Evolutionary conservation across 768 basidiomycete genomes (phyloP).

Genomic region (Symmetrospora coprosmae): DNA sequence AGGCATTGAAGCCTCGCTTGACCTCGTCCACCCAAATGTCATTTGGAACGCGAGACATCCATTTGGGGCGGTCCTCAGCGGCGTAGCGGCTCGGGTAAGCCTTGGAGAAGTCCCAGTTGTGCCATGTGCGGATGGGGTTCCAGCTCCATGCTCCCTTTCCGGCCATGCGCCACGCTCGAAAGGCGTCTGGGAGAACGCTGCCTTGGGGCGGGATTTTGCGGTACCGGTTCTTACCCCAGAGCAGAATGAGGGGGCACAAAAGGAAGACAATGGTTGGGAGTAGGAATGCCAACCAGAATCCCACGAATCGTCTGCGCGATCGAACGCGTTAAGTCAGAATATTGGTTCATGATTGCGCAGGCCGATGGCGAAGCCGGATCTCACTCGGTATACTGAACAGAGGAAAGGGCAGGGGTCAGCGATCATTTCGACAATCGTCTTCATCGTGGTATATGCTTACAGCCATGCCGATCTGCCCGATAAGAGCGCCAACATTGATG

Average conservation of each 20-base stretch:
- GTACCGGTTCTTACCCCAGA: constrained; percentile 31
- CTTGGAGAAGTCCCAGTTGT: no score
- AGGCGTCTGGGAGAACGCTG: constrained; percentile 27
- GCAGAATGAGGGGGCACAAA: constrained; percentile 32
- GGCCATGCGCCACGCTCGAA: constrained; percentile 19
- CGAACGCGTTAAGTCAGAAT: background rate
- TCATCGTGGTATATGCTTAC: constrained; percentile 27
- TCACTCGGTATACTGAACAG: background rate
- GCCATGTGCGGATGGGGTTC: constrained; percentile 13
- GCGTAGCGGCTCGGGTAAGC: no score
- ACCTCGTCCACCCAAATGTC: constrained; percentile 35
- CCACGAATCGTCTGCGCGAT: constrained; percentile 19
- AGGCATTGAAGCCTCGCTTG: constrained; percentile 35
- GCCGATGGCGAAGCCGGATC: background rate
- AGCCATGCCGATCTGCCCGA: constrained; percentile 44
- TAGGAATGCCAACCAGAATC: constrained; percentile 36
- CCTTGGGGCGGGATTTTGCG: constrained; percentile 29
- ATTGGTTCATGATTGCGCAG: background rate
- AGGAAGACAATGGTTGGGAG: constrained; percentile 33
- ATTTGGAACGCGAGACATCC: no score
- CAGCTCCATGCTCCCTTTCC: constrained; percentile 8
- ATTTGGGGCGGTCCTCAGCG: no score
- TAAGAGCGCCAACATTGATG: constrained; percentile 57
- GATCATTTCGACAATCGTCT: background rate
- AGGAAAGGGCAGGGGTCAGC: background rate